Percentiles rank a stretch among this genome's conserved stretches.
Conservation (phyloP, 225 moss, liverwort and hornwort genomes). For the Straminergon stramineum region DNA sequence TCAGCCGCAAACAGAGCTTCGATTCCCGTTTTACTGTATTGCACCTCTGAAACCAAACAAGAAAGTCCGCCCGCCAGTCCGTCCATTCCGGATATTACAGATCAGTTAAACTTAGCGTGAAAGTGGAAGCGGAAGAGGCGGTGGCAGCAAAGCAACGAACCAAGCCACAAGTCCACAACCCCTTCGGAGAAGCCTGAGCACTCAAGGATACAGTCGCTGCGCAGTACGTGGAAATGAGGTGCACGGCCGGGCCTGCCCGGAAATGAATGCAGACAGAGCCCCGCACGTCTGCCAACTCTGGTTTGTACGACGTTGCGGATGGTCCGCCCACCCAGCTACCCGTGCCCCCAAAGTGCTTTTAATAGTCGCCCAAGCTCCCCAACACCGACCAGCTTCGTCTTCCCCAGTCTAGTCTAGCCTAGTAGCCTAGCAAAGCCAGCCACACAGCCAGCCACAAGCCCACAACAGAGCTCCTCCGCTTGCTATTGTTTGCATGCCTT, state of each 20-base stretch:
- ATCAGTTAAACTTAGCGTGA: background rate
- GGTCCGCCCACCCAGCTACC: background rate
- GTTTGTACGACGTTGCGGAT: background rate
- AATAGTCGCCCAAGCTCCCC: background rate
- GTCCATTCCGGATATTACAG: background rate
- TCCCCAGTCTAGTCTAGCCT: background rate
- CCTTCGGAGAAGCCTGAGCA: background rate
- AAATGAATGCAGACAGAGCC: background rate
- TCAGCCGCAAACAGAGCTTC: background rate
- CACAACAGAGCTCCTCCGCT: background rate
- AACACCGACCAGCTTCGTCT: background rate
- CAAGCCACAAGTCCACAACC: background rate
- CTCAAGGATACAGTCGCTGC: background rate
- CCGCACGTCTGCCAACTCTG: conserved; percentile 7
- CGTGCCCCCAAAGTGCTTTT: background rate
- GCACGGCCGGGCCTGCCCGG: background rate
- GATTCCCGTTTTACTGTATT: too few relatives aligned
- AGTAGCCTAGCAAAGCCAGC: background rate
- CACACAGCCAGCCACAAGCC: background rate
- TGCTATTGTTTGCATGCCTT: background rate
- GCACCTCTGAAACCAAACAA: background rate
- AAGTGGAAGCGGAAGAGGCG: background rate
- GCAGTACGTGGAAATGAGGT: conserved; percentile 2
- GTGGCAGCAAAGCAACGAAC: background rate
- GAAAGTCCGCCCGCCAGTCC: background rate